Base-by-base conservation (phyloP, 306 rosid species). In the Lotus japonicus region DNA sequence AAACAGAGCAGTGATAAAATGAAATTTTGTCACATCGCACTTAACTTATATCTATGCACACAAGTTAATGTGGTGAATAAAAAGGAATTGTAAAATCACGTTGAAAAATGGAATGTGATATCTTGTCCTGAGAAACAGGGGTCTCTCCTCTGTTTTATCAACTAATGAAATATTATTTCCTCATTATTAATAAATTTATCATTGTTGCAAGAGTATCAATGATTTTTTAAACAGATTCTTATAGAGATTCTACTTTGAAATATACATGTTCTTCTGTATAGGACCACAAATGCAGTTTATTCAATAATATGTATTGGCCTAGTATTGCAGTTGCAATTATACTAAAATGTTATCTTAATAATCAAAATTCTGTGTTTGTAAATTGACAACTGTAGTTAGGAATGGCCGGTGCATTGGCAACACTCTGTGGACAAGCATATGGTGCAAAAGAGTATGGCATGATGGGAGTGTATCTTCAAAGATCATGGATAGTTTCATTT, bases 361-460 rank as follows among this genome's bases (percentile, higher is more conserved):
- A 44, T 36, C 5, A 58, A 26, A 17, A 14, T 5, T 41, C n/a
- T 28, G n/a, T 11, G 28, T 5, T 49, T 42, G 9, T 42, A 9
- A 7, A 48, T 10, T 76, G 60, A 19, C 0, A 26, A 36, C 0
- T 55, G 11, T 9, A 80, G 89, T 38, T 74, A 23, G 87, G 85
- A 13, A 85, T 82, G 85, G 77, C 85, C 0, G 68, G 78, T 68
- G 89, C 89, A 1, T 63, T 81, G 19, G 46, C 74, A 71, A 85
- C 87, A 10, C 79, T 85, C 1, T 85, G 89, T 15, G 89, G 89
- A 59, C 89, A 85, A 77, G 89, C 87, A 51, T 85, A 66, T 39
- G 89, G 89, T 4, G 87, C 82, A 28, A 68, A 59, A 55, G 71
- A 85, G 51, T 67, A 77, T 74, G 58, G 49, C 58, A 74, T 74